Conservation (phyloP, 768 basidiomycete species). For the Auricularia sp. region DNA sequence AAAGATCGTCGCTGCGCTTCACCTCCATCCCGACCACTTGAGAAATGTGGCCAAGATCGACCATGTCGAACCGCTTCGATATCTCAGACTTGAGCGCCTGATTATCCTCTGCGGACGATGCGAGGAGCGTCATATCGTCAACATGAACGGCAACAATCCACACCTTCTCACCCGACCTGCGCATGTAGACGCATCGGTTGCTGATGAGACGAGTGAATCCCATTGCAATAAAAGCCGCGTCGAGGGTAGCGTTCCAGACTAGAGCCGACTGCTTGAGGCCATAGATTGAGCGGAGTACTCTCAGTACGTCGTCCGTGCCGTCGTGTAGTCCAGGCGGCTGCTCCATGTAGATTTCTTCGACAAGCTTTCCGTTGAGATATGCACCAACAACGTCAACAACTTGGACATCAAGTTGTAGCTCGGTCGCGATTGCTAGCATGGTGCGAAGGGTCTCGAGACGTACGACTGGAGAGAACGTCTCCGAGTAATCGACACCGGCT, state of each 20-base stretch:
- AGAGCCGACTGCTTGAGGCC: constrained; percentile 9
- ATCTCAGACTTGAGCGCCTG: constrained; percentile 17
- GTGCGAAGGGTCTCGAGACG: neutral
- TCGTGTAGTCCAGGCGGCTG: constrained; percentile 18
- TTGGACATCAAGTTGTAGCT: constrained; percentile 18
- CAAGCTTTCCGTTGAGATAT: constrained; percentile 20
- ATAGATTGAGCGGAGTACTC: constrained; percentile 3
- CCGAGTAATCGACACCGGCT: constrained; percentile 3
- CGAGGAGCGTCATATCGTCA: constrained; percentile 20
- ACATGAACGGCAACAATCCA: neutral
- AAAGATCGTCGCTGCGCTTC: neutral
- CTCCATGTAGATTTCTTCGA: constrained; percentile 26
- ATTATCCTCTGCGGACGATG: constrained; percentile 11
- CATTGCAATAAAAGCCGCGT: constrained; percentile 5
- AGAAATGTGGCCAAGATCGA: constrained; percentile 16
- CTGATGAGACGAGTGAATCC: constrained; percentile 8
- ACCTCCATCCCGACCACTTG: neutral
- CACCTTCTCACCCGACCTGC: neutral
- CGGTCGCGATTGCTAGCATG: neutral
- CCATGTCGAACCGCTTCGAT: constrained; percentile 14
- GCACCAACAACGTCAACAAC: constrained; percentile 22
- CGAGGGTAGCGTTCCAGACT: constrained; percentile 9
- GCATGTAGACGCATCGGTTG: constrained; percentile 9
- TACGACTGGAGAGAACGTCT: constrained; percentile 7
- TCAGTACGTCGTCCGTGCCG: neutral